Conservation (phyloP, 176 grass and related monocot species). For the Avena insularis region DNA sequence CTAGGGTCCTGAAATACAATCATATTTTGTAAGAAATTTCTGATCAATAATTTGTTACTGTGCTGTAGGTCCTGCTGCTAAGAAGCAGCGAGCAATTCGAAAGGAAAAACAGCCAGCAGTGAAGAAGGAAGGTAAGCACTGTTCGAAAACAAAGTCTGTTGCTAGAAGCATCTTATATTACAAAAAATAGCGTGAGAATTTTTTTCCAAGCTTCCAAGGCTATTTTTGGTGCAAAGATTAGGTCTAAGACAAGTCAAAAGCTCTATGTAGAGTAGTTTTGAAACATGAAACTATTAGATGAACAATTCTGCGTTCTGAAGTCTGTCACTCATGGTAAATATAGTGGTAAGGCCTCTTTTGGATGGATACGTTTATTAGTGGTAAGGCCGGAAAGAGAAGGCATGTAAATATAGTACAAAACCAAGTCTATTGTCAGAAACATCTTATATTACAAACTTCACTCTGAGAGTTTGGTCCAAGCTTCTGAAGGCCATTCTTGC, state of each 20-base stretch:
- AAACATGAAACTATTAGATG: not conserved
- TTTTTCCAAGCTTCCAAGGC: conserved; percentile 7
- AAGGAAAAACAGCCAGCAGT: conserved; percentile 46
- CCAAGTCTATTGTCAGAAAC: not conserved
- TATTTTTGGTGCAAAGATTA: not conserved
- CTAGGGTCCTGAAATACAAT: not conserved
- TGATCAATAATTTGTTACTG: conserved; percentile 17
- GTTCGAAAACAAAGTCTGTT: conserved; percentile 35
- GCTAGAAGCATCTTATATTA: conserved; percentile 7
- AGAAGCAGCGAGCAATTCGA: conserved; percentile 47
- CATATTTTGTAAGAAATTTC: not conserved
- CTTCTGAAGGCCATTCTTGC: not conserved
- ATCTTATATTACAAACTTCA: not conserved
- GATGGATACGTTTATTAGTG: not conserved
- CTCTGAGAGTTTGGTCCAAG: conserved; percentile 3
- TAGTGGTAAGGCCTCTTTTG: not conserved
- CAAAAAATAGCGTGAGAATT: conserved; percentile 1
- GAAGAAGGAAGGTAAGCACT: conserved; percentile 71
- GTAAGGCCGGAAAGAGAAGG: not conserved
- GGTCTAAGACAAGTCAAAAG: not conserved
- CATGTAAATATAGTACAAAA: not conserved
- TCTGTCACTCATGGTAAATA: not conserved
- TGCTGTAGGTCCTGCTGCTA: conserved; percentile 55
- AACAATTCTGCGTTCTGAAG: not conserved
- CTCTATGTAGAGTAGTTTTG: not conserved